Conservation (phyloP, 306 rosid species). For the Malus orientalis region DNA sequence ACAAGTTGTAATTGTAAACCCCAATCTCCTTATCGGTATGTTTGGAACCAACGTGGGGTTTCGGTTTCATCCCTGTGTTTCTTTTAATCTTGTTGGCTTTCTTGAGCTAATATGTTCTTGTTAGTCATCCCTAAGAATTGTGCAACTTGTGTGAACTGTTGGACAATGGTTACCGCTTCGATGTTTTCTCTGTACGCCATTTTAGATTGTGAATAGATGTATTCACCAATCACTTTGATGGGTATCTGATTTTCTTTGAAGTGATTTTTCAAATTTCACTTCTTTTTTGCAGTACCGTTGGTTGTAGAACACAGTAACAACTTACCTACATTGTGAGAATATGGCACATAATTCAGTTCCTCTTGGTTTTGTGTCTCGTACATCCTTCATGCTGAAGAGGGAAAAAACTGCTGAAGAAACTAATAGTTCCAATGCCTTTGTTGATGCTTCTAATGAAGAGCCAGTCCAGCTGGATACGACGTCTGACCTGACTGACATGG, state of each 20-base stretch:
- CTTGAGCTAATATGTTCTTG: neutral
- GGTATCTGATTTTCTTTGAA: neutral
- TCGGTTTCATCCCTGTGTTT: neutral
- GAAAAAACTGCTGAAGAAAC: constrained; percentile 26
- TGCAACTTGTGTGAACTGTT: neutral
- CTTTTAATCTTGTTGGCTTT: neutral
- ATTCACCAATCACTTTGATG: neutral
- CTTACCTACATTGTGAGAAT: constrained; percentile 12
- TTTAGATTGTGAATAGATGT: neutral
- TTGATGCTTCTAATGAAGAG: constrained; percentile 23
- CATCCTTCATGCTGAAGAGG: constrained; percentile 53
- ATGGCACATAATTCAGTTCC: constrained; percentile 36
- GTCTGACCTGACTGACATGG: constrained; percentile 19
- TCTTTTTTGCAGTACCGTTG: constrained; percentile 26
- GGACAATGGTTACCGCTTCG: neutral
- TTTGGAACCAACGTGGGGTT: neutral
- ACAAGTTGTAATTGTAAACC: neutral
- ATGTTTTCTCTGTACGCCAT: neutral
- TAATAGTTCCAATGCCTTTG: constrained; percentile 12
- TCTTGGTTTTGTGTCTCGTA: constrained; percentile 61
- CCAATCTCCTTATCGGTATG: neutral
- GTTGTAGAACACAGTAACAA: constrained; percentile 14
- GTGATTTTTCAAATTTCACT: neutral
- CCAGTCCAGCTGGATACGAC: constrained; percentile 12
- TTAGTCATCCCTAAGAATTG: neutral